A percentile compares a stretch with the other conserved stretches of the same genome.
These are phyloP conservation scores for Primulina eburnea DNA, from an alignment of 257 asterid species.

Conservation along the genomic window DNA sequence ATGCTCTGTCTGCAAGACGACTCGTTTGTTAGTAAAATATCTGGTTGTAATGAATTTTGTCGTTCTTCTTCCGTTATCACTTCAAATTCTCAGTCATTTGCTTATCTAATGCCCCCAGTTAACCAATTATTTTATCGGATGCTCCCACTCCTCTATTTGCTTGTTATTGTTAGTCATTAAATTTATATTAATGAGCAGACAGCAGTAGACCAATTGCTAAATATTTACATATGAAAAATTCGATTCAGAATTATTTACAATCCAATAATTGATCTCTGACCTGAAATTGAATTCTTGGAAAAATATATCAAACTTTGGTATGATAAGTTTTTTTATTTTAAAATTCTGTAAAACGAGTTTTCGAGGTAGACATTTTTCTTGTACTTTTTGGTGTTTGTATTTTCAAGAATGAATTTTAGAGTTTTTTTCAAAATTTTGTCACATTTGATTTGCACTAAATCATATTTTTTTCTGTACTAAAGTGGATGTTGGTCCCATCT, in stretches of 20 bases:
- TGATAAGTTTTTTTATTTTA: not conserved
- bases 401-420: not conserved
- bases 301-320: too few relatives aligned
- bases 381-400: too few relatives aligned
- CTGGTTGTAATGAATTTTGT: conserved; percentile 22
- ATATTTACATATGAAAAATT: not conserved
- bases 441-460: too few relatives aligned
- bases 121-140: too few relatives aligned
- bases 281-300: not conserved
- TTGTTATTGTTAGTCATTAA: not conserved
- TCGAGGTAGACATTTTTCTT: too few relatives aligned
- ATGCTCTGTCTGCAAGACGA: not conserved
- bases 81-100: not conserved
- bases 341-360: not conserved
- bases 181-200: too few relatives aligned
- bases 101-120: too few relatives aligned
- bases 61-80: conserved; percentile 7
- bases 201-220: not conserved
- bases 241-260: not conserved
- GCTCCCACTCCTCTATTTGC: not conserved
- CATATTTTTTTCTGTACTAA: too few relatives aligned
- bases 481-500: not conserved
- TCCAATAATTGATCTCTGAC: too few relatives aligned
- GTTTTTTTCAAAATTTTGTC: too few relatives aligned
- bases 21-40: not conserved